Evolutionary conservation across 2,329 filamentous ascomycete genomes (phyloP).

Genomic region (Epichloe aotearoae): DNA sequence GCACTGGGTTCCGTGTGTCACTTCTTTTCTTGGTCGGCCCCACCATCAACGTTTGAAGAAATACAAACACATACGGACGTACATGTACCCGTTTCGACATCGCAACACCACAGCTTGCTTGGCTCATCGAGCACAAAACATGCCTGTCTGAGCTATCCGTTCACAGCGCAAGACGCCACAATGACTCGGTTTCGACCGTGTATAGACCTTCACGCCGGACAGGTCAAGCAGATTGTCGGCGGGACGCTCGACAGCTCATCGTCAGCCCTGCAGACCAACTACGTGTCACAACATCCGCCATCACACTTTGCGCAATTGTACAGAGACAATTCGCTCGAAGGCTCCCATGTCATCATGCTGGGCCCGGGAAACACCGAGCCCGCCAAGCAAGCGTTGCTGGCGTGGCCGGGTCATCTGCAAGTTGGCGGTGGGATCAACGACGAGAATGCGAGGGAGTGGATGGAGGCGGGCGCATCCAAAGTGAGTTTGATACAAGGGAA

Average conservation of each 20-base stretch:
- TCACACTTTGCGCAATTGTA: slow-evolving; percentile 75
- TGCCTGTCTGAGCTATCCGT: not conserved
- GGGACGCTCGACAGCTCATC: slow-evolving; percentile 67
- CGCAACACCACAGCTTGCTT: not conserved
- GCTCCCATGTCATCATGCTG: slow-evolving; percentile 94
- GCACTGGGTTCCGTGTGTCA: not conserved
- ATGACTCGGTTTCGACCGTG: slow-evolving; percentile 96
- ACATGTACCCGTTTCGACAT: not conserved
- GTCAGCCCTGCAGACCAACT: slow-evolving; percentile 71
- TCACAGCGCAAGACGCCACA: slow-evolving; percentile 3
- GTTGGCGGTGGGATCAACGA: slow-evolving; percentile 90
- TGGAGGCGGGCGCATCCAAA: slow-evolving; percentile 79
- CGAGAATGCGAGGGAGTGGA: slow-evolving; percentile 72
- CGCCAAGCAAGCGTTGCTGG: slow-evolving; percentile 59
- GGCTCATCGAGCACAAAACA: not conserved
- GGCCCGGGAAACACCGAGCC: slow-evolving; percentile 76
- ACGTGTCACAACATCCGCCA: slow-evolving; percentile 73
- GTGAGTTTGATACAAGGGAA: slow-evolving; percentile 29
- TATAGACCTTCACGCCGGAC: slow-evolving; percentile 93
- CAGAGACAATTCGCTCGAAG: slow-evolving; percentile 55
- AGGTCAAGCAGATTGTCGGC: slow-evolving; percentile 97
- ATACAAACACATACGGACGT: not conserved
- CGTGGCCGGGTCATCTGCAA: slow-evolving; percentile 73
- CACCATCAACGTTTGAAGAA: not conserved
- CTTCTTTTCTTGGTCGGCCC: not conserved